Evolutionary conservation across 2,329 filamentous ascomycete genomes (phyloP).

Genomic region (Fusarium hainanense): DNA sequence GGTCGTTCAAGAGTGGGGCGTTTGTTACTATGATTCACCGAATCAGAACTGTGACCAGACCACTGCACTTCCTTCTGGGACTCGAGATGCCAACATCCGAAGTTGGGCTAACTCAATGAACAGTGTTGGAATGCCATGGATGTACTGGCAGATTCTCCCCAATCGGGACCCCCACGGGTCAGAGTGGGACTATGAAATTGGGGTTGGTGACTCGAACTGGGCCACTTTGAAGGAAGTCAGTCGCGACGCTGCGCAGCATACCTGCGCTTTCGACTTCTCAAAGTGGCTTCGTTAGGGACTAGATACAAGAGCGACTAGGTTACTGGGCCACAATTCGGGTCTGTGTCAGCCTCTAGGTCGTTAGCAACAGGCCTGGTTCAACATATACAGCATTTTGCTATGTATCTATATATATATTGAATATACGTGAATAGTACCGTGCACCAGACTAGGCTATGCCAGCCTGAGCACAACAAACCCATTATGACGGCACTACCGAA

Average conservation of each 20-base stretch:
- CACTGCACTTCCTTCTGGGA: slow-evolving; percentile 6
- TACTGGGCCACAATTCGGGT: too few relatives aligned
- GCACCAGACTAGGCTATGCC: too few relatives aligned
- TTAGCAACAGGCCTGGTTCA: too few relatives aligned
- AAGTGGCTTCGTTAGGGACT: too few relatives aligned
- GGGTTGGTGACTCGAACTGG: slow-evolving; percentile 44
- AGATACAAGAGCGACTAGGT: too few relatives aligned
- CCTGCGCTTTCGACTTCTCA: slow-evolving; percentile 3
- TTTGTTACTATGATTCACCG: slow-evolving; percentile 44
- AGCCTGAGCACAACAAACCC: too few relatives aligned
- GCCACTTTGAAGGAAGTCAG: slow-evolving; percentile 8
- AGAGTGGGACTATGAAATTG: slow-evolving; percentile 50
- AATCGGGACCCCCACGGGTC: slow-evolving; percentile 46
- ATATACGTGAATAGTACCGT: too few relatives aligned
- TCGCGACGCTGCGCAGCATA: neutral
- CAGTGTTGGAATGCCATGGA: slow-evolving; percentile 48
- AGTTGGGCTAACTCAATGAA: slow-evolving; percentile 45
- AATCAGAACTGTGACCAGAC: slow-evolving; percentile 46
- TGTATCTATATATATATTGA: too few relatives aligned
- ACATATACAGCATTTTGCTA: too few relatives aligned
- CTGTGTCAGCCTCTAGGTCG: too few relatives aligned
- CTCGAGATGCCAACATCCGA: slow-evolving; percentile 45
- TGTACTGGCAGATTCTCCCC: slow-evolving; percentile 51
- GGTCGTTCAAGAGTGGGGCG: slow-evolving; percentile 40
- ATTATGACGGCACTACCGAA: too few relatives aligned